These are phyloP conservation scores for Macrotyloma uniflorum DNA, from an alignment of 306 rosid species.

Conservation along the genomic window DNA sequence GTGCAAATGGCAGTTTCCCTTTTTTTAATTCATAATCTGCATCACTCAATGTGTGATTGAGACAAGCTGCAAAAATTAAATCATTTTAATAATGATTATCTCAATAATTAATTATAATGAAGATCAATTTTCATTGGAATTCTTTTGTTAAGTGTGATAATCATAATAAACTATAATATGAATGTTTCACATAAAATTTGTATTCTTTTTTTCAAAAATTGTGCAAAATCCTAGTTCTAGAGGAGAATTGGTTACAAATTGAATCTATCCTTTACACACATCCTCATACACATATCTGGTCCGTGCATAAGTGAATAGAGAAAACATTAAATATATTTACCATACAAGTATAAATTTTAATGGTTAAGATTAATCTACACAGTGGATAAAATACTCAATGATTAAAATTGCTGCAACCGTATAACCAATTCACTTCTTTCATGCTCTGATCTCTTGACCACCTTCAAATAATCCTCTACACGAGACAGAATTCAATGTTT, in stretches of 20 bases:
- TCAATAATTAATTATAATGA: too few relatives aligned
- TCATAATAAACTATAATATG: too few relatives aligned
- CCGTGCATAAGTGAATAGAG: not conserved
- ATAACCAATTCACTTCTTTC: not conserved
- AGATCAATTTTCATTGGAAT: too few relatives aligned
- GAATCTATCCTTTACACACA: not conserved
- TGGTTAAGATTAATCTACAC: too few relatives aligned
- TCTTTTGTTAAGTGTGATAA: too few relatives aligned
- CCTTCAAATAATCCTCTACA: not conserved
- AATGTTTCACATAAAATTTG: not conserved
- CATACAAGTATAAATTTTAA: not conserved
- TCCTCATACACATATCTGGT: not conserved
- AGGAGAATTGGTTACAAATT: not conserved
- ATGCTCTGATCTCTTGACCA: not conserved
- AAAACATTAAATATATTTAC: not conserved
- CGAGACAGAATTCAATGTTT: not conserved
- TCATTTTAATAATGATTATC: too few relatives aligned
- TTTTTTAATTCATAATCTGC: too few relatives aligned
- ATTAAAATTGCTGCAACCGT: not conserved
- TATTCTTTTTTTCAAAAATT: not conserved
- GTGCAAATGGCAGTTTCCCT: too few relatives aligned
- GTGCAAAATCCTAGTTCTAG: not conserved
- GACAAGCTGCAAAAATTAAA: too few relatives aligned
- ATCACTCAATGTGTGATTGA: too few relatives aligned
- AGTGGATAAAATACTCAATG: not conserved